Evolutionary conservation across 1,284 basidiomycete genomes (phyloP).

Genomic region (Termitomyces sp.): DNA sequence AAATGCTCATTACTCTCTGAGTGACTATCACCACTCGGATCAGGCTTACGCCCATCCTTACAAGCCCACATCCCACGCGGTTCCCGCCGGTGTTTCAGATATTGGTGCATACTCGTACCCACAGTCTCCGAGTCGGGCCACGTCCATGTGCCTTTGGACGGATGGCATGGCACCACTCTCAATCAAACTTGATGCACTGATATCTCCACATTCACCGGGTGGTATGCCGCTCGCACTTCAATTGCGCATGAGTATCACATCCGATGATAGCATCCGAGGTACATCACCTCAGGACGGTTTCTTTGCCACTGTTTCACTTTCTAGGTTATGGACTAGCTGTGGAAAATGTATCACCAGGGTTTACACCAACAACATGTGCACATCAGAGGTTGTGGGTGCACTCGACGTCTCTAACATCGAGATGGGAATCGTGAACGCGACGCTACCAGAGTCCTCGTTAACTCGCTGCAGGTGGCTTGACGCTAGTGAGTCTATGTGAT

Average conservation of each 20-base stretch:
- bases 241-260: constrained; percentile 45
- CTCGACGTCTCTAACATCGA: constrained; percentile 43
- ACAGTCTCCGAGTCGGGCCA: constrained; percentile 30
- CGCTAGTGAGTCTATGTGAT: constrained; percentile 25
- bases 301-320: constrained; percentile 50
- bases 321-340: constrained; percentile 41
- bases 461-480: constrained; percentile 60
- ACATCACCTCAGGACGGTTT: constrained; percentile 57
- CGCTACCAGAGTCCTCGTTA: constrained; percentile 56
- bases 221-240: constrained; percentile 28
- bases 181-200: constrained; percentile 47
- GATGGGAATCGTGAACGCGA: constrained; percentile 40
- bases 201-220: constrained; percentile 24
- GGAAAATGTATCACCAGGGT: constrained; percentile 60
- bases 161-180: constrained; percentile 62
- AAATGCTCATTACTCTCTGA: constrained; percentile 12
- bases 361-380: constrained; percentile 42
- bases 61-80: neutral
- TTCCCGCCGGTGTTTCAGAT: neutral
- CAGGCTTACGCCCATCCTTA: constrained; percentile 1
- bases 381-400: constrained; percentile 45
- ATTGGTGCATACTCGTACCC: constrained; percentile 5
- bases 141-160: constrained; percentile 47
- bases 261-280: constrained; percentile 42
- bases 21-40: neutral